Conservation (phyloP, 805 yeast genomes). For the Barnettozyma vustinii region DNA sequence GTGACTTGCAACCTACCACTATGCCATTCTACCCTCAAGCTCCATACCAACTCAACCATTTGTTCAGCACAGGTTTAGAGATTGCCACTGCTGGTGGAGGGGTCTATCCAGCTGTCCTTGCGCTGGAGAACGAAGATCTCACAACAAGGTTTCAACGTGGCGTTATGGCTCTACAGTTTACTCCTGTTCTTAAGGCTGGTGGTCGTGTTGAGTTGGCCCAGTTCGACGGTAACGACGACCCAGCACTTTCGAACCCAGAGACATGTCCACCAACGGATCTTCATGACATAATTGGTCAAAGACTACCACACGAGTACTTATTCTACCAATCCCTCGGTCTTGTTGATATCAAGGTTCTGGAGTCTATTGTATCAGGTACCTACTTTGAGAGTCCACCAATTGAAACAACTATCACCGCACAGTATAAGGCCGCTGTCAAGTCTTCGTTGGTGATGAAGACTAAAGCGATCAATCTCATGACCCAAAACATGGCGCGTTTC, state of each 20-base stretch:
- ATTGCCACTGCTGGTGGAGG: conserved; percentile 38
- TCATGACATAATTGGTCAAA: conserved; percentile 76
- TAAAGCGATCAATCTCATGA: conserved; percentile 58
- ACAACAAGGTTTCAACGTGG: conserved; percentile 60
- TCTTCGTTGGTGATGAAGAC: conserved; percentile 46
- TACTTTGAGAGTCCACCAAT: conserved; percentile 59
- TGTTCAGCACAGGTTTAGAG: conserved; percentile 34
- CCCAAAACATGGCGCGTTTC: conserved; percentile 74
- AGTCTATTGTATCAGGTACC: conserved; percentile 60
- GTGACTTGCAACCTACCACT: conserved; percentile 62
- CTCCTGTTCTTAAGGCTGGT: conserved; percentile 64
- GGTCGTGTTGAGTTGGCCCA: conserved; percentile 64
- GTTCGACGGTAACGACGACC: conserved; percentile 29
- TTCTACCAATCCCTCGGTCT: conserved; percentile 80
- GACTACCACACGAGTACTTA: conserved; percentile 79
- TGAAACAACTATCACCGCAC: conserved; percentile 54
- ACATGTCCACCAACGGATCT: conserved; percentile 58
- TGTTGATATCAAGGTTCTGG: conserved; percentile 55
- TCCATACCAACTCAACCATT: conserved; percentile 16
- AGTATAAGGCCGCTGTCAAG: conserved; percentile 52
- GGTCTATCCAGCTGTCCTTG: conserved; percentile 42
- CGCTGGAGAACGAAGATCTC: conserved; percentile 39
- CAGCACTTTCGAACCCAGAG: conserved; percentile 1
- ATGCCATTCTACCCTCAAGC: conserved; percentile 40
- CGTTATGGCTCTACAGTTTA: conserved; percentile 56